Evolutionary conservation across 768 basidiomycete species (phyloP), one percentile per base, ranked within the genome.

Genomic region (Serendipita indica): DNA sequence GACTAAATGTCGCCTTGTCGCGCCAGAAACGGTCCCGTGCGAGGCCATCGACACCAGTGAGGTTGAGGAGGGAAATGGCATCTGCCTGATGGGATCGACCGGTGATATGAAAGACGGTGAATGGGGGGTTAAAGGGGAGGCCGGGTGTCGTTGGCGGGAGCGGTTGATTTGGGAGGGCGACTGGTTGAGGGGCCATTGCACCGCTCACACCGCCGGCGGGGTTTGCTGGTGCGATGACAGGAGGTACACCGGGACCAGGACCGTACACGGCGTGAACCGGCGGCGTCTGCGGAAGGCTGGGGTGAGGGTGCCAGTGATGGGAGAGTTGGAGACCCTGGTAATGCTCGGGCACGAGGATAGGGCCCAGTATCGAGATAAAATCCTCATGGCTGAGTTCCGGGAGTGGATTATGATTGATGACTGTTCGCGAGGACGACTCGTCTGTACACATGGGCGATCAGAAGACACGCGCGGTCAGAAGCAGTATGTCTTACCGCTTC

Each of bases 331-430:
- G 69, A 1, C 70, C 72, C n/a, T 70, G 64, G 58, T 83, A 89
- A 66, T 89, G 89, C 68, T 89, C 87, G 7, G 87, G 86, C 0
- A 82, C 84, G 20, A 90, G 78, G 22, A 89, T 68, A n/a, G 88
- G 88, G 0, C 87, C 86, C 1, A 89, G 73, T 45, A 86, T 71
- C 2, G 82, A 77, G 37, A 91, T 81, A 64, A 90, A 89, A 65
- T 91, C 88, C 62, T 89, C 88, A 63, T 90, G 88, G 0, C 86
- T 84, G 62, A 89, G 79, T 62, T 90, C 89, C 0, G 86, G 89
- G 5, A 91, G 74, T 1, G 89, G 87, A 63, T 90, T 90, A 70
- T 91, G 86, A 69, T 91, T 88, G 63, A 89, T 80, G 56, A 89
- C 81, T 12, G 86, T 83, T 37, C 80, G 78, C 6, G 77, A 70